Evolutionary conservation across 371 early-diverging fungal species (phyloP), one percentile per base, ranked within the genome.

Genomic region (Nosema muscidifuracis): DNA sequence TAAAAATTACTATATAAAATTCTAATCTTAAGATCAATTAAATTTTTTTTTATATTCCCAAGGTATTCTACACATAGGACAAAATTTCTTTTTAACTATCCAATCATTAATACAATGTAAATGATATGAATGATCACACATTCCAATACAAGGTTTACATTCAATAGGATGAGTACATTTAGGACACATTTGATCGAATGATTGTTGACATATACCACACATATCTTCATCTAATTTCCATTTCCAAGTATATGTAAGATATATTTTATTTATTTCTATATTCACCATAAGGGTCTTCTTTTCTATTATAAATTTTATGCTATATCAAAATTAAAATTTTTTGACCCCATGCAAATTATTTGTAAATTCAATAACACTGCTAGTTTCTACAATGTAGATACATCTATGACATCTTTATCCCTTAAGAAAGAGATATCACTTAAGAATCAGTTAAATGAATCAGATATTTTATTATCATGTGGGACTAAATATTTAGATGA

Each of bases 131-230:
- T 83, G 84, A 15, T 72, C 74, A 69, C 84, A 83, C 9, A 16
- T 65, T 6, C 84, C 84, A 30, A 73, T 51, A 42, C 77, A 73
- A 2, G 84, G 84, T 13, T 74, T 65, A 67, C 84, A 83, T 33
- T 78, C 73, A n/a, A 81, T 63, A 16, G 84, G 84, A 68, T 83
- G 84, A 34, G 55, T 70, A 61, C 84, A 83, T 44, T 78, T 73
- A 22, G 74, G 60, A 63, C 84, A 83, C 76, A 78, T 79, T 34
- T 77, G 77, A 56, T 78, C 77, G 69, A 83, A 82, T 12, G 71
- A 57, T 67, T 83, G 84, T 62, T 83, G 84, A 61, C 84, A 83
- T 67, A 83, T 83, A 6, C 83, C 75, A 67, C 84, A 83, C 15
- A 79, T 76, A 0, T 80, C 80, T 22, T 80, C 77, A 33, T 73